A percentile compares a stretch with the other conserved stretches of the same genome.
Conservation (phyloP, 768 basidiomycete species). For the Asterophora parasitica region DNA sequence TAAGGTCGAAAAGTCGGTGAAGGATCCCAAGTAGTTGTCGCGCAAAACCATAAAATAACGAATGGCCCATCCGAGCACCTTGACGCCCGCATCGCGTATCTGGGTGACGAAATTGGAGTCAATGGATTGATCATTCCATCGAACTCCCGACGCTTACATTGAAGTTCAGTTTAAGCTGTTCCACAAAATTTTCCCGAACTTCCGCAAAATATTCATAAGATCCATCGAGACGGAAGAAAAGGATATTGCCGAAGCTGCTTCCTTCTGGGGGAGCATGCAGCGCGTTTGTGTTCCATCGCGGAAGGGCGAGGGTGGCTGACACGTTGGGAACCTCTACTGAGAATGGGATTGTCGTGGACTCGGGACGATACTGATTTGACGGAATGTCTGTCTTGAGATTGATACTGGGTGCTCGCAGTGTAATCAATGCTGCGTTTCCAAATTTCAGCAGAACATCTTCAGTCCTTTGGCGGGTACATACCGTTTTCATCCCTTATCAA, state of each 20-base stretch:
- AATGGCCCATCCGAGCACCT: slow-evolving; percentile 81
- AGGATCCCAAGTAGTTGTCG: slow-evolving; percentile 92
- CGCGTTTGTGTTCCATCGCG: slow-evolving; percentile 85
- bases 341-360: slow-evolving; percentile 64
- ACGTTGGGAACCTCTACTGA: slow-evolving; percentile 54
- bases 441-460: background rate
- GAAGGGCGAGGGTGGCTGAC: slow-evolving; percentile 58
- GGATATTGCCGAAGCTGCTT: slow-evolving; percentile 57
- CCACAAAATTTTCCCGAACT: slow-evolving; percentile 65
- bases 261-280: slow-evolving; percentile 60
- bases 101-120: slow-evolving; percentile 21
- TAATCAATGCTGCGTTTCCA: slow-evolving; percentile 61
- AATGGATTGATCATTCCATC: background rate
- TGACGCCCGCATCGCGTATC: slow-evolving; percentile 55
- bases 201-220: slow-evolving; percentile 73
- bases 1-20: slow-evolving; percentile 88
- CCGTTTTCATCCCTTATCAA: slow-evolving; percentile 80
- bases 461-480: slow-evolving; percentile 25
- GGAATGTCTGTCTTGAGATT: slow-evolving; percentile 52
- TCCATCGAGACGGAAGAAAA: slow-evolving; percentile 52
- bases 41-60: slow-evolving; percentile 84
- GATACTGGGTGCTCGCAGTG: slow-evolving; percentile 54
- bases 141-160: slow-evolving; percentile 35
- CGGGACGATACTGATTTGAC: slow-evolving; percentile 68
- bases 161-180: slow-evolving; percentile 69